A percentile compares a stretch with the other conserved stretches of the same genome.
These are phyloP conservation scores for Rhodotorula glutinis DNA, from an alignment of 1,284 basidiomycete species.

Conservation along the genomic window DNA sequence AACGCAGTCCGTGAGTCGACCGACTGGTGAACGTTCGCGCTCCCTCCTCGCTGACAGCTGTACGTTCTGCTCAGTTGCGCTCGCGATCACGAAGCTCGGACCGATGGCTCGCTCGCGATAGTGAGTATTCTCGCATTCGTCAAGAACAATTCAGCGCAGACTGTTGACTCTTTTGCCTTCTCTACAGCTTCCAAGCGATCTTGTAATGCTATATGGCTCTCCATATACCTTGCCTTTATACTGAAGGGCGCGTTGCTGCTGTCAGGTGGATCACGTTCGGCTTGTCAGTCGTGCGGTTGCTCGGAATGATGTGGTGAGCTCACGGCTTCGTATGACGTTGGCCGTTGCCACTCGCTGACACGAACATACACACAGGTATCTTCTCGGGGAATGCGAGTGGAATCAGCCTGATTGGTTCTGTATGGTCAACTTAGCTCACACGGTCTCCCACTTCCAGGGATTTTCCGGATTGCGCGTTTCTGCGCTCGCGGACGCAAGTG, in stretches of 20 bases:
- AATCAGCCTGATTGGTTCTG: neutral
- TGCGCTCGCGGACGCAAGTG: constrained; percentile 21
- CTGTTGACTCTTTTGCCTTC: neutral
- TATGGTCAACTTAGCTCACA: neutral
- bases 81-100: constrained; percentile 33
- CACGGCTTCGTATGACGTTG: too few relatives aligned
- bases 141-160: too few relatives aligned
- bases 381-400: constrained; percentile 24
- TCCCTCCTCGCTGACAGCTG: neutral
- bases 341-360: neutral
- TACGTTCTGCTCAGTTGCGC: constrained; percentile 6
- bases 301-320: constrained; percentile 35
- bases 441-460: neutral
- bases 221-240: too few relatives aligned
- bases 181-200: constrained; percentile 63
- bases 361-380: constrained; percentile 53
- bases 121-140: neutral
- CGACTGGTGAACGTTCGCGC: neutral
- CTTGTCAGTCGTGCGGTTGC: constrained; percentile 73
- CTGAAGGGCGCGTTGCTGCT: too few relatives aligned
- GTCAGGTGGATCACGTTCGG: constrained; percentile 73
- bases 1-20: constrained; percentile 56
- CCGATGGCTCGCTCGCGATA: constrained; percentile 53
- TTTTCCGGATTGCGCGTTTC: constrained; percentile 24
- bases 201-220: constrained; percentile 48